A percentile compares a stretch with the other conserved stretches of the same genome.
These are phyloP conservation scores for Cladosporium halotolerans DNA, from an alignment of 2,329 filamentous ascomycete species.

Conservation along the genomic window DNA sequence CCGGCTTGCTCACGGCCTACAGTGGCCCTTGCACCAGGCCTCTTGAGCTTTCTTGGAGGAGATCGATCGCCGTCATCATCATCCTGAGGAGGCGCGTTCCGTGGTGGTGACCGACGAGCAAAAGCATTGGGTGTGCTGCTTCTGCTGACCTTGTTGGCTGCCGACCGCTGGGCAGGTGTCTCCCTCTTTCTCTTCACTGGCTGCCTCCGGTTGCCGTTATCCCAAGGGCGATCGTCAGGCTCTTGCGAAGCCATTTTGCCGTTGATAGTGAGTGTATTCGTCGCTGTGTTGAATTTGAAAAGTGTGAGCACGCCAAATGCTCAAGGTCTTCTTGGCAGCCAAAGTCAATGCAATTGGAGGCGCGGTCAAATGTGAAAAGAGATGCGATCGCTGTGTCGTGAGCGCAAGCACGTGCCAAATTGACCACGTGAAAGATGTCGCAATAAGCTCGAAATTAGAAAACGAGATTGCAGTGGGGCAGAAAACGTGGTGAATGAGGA, in stretches of 20 bases:
- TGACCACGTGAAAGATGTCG: background rate
- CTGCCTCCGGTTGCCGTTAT: slow-evolving; percentile 11
- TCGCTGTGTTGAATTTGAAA: background rate
- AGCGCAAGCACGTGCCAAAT: background rate
- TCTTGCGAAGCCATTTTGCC: slow-evolving; percentile 16
- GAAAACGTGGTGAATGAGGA: no score
- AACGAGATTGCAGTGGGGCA: no score
- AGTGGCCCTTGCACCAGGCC: slow-evolving; percentile 41
- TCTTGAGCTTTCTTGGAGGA: slow-evolving; percentile 33
- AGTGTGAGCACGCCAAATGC: background rate
- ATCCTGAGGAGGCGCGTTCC: slow-evolving; percentile 16
- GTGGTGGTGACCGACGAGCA: slow-evolving; percentile 27
- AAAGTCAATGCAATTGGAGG: background rate
- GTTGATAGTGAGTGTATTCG: background rate
- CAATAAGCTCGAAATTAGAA: no score
- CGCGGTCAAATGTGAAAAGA: background rate
- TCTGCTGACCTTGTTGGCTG: slow-evolving; percentile 20
- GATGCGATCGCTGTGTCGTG: background rate
- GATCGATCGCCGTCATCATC: slow-evolving; percentile 25
- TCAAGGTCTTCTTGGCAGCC: background rate
- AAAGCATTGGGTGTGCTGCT: slow-evolving; percentile 28
- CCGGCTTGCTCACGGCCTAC: slow-evolving; percentile 64
- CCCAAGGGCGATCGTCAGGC: slow-evolving; percentile 18
- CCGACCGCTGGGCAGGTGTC: slow-evolving; percentile 21
- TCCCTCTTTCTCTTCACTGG: slow-evolving; percentile 28